A percentile compares a stretch with the other conserved stretches of the same genome.
Conservation (phyloP, 495 filamentous ascomycete genomes). For the Hypoxylon fragiforme region DNA sequence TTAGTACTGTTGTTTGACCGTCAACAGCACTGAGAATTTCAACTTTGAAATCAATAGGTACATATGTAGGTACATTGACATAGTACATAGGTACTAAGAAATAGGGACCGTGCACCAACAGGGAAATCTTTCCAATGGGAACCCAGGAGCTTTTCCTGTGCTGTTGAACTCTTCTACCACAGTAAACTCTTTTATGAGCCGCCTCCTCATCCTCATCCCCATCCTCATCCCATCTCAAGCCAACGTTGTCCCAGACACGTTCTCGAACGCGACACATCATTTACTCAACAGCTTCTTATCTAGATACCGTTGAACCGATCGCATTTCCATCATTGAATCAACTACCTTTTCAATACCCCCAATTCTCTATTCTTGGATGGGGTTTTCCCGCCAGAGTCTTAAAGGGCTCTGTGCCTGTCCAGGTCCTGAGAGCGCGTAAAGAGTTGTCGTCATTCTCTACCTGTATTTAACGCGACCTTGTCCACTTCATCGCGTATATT, state of each 20-base stretch:
- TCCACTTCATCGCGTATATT: too few relatives aligned
- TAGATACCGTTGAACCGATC: constrained; percentile 8
- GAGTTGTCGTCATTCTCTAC: too few relatives aligned
- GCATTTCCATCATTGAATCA: constrained; percentile 1
- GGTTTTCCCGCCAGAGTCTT: constrained; percentile 19
- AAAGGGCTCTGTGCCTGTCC: constrained; percentile 38
- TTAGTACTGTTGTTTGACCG: too few relatives aligned
- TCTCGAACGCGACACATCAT: not conserved
- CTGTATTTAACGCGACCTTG: too few relatives aligned
- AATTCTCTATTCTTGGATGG: constrained; percentile 22
- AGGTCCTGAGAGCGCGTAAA: constrained; percentile 18
- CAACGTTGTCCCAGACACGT: constrained; percentile 6
- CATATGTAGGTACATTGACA: constrained; percentile 19
- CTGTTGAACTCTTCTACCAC: constrained; percentile 8
- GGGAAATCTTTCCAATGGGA: constrained; percentile 39
- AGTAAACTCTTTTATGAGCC: not conserved
- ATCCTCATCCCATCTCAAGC: not conserved
- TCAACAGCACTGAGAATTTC: not conserved
- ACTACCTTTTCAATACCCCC: constrained; percentile 1
- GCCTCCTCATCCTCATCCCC: constrained; percentile 24
- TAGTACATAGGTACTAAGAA: not conserved
- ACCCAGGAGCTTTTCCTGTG: constrained; percentile 24
- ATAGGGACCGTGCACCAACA: constrained; percentile 25
- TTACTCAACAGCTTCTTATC: not conserved
- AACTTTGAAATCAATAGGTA: constrained; percentile 3